phyloP scores from a whole-genome alignment of 306 rosid species.

The Vigna nakashimae region DNA sequence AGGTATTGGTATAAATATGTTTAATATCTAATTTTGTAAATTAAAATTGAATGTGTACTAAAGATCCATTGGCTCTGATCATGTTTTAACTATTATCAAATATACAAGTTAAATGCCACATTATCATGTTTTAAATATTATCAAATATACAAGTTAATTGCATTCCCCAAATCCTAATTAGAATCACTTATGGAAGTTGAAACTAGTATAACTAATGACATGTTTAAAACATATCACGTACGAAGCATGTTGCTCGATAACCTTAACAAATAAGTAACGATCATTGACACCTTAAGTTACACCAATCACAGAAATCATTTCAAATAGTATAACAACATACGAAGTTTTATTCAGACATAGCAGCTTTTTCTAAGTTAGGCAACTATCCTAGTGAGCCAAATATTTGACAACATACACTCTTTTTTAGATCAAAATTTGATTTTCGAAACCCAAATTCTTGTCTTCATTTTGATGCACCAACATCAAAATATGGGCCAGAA shows the following conservation, averaged over 20 bases:
- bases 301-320: slow-evolving; percentile 27
- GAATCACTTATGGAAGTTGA: neutral
- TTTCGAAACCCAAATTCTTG: too few relatives aligned
- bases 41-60: too few relatives aligned
- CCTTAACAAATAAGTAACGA: neutral
- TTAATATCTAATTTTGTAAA: too few relatives aligned
- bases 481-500: too few relatives aligned
- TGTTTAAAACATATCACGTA: neutral
- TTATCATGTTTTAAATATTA: neutral
- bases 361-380: too few relatives aligned
- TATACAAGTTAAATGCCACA: neutral
- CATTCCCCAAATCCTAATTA: neutral
- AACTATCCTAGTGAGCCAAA: too few relatives aligned
- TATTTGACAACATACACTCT: too few relatives aligned
- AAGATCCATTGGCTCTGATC: too few relatives aligned
- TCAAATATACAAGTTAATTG: slow-evolving; percentile 11
- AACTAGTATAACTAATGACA: neutral
- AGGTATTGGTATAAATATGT: too few relatives aligned
- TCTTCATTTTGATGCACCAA: too few relatives aligned
- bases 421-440: too few relatives aligned
- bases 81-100: slow-evolving; percentile 1
- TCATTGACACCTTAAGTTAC: neutral
- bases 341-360: too few relatives aligned
- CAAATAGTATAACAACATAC: neutral
- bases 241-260: neutral